Conservation (phyloP, 1,284 basidiomycete genomes). For the Ustilago esculenta region DNA sequence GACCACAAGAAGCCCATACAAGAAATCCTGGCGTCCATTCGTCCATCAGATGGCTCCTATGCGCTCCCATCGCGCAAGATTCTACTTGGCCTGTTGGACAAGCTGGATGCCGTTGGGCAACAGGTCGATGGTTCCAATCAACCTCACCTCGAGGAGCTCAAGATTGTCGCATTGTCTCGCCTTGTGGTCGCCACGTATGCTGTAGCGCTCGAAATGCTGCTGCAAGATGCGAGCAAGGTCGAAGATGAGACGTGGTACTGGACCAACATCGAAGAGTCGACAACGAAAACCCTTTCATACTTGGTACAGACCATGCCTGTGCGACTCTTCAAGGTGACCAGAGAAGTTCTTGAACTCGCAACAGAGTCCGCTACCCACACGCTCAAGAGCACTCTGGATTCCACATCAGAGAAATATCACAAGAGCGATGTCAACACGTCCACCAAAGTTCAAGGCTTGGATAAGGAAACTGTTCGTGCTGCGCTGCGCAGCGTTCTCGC, state of each 20-base stretch:
- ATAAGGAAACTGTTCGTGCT: constrained; percentile 21
- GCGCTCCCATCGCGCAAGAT: constrained; percentile 31
- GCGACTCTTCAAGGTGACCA: constrained; percentile 33
- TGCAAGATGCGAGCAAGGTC: constrained; percentile 49
- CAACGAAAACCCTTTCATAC: constrained; percentile 26
- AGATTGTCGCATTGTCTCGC: constrained; percentile 43
- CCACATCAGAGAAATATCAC: constrained; percentile 1
- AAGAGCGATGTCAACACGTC: constrained; percentile 4
- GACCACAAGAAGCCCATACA: constrained; percentile 32
- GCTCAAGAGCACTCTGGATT: constrained; percentile 25
- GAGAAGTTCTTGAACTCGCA: constrained; percentile 32
- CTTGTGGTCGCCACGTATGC: constrained; percentile 51
- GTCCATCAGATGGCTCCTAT: constrained; percentile 20
- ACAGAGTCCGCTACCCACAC: constrained; percentile 32
- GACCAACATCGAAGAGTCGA: constrained; percentile 55
- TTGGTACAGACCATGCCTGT: constrained; percentile 51
- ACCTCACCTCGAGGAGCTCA: constrained; percentile 29
- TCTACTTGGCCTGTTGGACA: constrained; percentile 34
- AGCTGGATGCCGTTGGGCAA: constrained; percentile 19
- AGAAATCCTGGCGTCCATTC: constrained; percentile 24
- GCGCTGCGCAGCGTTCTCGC: constrained; percentile 38
- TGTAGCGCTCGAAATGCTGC: constrained; percentile 42
- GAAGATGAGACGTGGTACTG: constrained; percentile 57
- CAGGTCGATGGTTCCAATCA: constrained; percentile 1
- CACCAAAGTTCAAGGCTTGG: constrained; percentile 15